A percentile compares a stretch with the other conserved stretches of the same genome.
These are phyloP conservation scores for Rhizophagus clarus DNA, from an alignment of 192 early-diverging fungal genomes.

Conservation along the genomic window DNA sequence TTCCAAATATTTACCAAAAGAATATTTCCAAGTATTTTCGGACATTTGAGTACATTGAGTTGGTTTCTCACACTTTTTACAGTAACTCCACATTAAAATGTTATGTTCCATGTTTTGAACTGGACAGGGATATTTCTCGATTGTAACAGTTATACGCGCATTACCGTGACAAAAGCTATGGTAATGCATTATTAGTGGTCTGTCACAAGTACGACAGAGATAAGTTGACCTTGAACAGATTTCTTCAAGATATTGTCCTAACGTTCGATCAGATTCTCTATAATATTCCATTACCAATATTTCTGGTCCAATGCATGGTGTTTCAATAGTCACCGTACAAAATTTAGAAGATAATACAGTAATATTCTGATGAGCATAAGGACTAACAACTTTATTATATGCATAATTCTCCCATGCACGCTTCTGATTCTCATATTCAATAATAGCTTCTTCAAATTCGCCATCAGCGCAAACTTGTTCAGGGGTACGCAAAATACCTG, in stretches of 20 bases:
- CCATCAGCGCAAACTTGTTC: constrained; percentile 43
- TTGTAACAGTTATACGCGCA: constrained; percentile 75
- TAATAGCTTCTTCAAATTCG: constrained; percentile 45
- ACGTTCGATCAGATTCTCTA: constrained; percentile 76
- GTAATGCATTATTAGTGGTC: constrained; percentile 79
- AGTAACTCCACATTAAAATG: constrained; percentile 91
- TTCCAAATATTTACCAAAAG: constrained; percentile 97
- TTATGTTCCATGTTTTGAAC: constrained; percentile 68
- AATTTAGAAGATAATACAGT: constrained; percentile 73
- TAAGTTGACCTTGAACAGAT: constrained; percentile 70
- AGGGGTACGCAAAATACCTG: constrained; percentile 29
- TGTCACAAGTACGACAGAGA: constrained; percentile 75
- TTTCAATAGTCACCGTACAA: constrained; percentile 54
- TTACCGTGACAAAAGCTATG: constrained; percentile 86
- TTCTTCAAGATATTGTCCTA: constrained; percentile 88
- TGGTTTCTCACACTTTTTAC: constrained; percentile 68
- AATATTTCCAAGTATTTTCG: constrained; percentile 88
- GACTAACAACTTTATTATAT: constrained; percentile 61
- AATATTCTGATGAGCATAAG: constrained; percentile 77
- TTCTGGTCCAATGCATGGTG: constrained; percentile 71
- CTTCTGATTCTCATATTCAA: constrained; percentile 46
- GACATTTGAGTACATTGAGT: constrained; percentile 82
- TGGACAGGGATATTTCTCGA: constrained; percentile 60
- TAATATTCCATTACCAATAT: constrained; percentile 85
- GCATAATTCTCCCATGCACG: constrained; percentile 58